Percentiles rank a stretch among this genome's conserved stretches.
These are phyloP conservation scores for Paraglomus brasilianum DNA, from an alignment of 192 early-diverging fungal species.

Conservation along the genomic window DNA sequence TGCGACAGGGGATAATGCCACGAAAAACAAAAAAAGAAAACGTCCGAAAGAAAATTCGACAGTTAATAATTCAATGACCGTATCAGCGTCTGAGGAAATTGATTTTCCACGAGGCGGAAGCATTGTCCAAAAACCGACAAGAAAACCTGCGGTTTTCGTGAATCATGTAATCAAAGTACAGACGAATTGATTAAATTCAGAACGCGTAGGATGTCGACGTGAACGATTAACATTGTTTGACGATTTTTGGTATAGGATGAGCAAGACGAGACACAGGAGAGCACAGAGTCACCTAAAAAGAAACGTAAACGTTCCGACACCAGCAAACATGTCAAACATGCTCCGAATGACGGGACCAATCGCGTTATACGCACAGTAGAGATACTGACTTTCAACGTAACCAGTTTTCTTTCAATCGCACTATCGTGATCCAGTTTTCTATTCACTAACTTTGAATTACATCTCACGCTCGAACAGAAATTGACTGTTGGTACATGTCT, in stretches of 20 bases:
- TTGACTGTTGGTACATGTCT: slow-evolving; percentile 71
- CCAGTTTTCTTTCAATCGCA: background rate
- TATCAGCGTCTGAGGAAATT: slow-evolving; percentile 45
- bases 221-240: background rate
- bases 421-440: background rate
- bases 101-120: slow-evolving; percentile 89
- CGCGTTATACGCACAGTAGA: background rate
- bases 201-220: background rate
- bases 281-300: background rate
- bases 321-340: background rate
- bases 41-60: too few species aligned
- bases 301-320: background rate
- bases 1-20: too few species aligned
- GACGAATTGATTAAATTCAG: background rate
- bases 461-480: slow-evolving; percentile 45
- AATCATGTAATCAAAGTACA: slow-evolving; percentile 26
- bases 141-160: slow-evolving; percentile 65
- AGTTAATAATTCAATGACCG: background rate
- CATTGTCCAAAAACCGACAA: slow-evolving; percentile 71
- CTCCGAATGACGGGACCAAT: background rate
- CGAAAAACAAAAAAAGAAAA: too few species aligned
- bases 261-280: background rate
- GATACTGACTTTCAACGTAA: background rate
- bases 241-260: background rate
- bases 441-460: slow-evolving; percentile 8